Evolutionary conservation across 2,329 filamentous ascomycete genomes (phyloP), one percentile per base, ranked within the genome.

Genomic region (Lojkania enalia): DNA sequence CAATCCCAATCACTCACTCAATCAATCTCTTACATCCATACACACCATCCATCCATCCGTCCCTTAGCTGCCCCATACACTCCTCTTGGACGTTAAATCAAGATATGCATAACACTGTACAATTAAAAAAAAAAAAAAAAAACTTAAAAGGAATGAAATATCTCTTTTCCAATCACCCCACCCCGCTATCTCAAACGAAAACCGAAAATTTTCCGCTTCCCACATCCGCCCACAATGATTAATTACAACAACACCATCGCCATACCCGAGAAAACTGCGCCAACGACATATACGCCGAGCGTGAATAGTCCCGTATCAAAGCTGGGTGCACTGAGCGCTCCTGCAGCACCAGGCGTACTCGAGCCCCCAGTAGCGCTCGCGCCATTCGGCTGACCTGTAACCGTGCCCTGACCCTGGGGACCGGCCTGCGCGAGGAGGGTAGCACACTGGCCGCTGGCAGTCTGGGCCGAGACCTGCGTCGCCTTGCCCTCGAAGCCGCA

Each of bases 401-500:
- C 80, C 23, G 71, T 74, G 40, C 81, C 81, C 39, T 78, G 79
- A 23, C 82, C 82, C 48, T 76, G 76, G 21, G 80, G 73, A 58
- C 84, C 86, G 46, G 86, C 88, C 52, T 82, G 77, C 23, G 74
- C 71, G 46, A 94, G 73, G 44, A 85, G 75, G 36, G 70, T 59
- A 40, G 72, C 66, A 78, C 88, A 92, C 44, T 68, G 70, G 20
- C 73, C 71, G 21, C 64, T 64, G 12, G 78, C 71, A 23, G 74
- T 73, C 35, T 71, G 60, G 36, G 76, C 66, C 39, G 74, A 5
- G 30, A 6, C 63, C 47, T 75, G 67, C 69, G 79, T 78, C 37
- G 85, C 88, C 58, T 83, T 74, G 58, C 87, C 86, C 46, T 79
- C 74, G 72, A 91, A 91, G 75, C 83, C 77, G 67, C 88, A 95